A percentile compares a stretch with the other conserved stretches of the same genome.
These are phyloP conservation scores for Cystofilobasidium capitatum DNA, from an alignment of 768 basidiomycete genomes.

Conservation along the genomic window DNA sequence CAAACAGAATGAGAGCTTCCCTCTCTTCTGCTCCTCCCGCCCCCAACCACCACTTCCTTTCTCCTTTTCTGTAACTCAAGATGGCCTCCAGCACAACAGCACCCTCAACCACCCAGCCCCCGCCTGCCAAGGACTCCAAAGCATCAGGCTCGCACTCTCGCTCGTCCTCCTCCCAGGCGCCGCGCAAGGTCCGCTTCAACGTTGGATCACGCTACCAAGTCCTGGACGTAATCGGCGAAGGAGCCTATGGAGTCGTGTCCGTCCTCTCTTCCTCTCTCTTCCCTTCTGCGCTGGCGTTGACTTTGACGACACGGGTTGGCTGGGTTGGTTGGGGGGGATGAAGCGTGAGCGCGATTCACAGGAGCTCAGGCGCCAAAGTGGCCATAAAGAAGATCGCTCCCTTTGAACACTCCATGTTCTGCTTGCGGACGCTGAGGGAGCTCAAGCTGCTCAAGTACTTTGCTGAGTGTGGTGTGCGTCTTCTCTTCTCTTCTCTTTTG, in stretches of 20 bases:
- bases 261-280: conserved; percentile 39
- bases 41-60: too few relatives aligned
- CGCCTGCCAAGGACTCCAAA: not conserved
- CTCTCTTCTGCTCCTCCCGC: too few relatives aligned
- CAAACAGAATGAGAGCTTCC: too few relatives aligned
- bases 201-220: conserved; percentile 50
- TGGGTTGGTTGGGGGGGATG: not conserved
- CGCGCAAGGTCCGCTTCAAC: conserved; percentile 27
- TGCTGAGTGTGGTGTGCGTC: conserved; percentile 19
- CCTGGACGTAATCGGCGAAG: conserved; percentile 81
- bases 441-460: conserved; percentile 82
- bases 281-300: not conserved
- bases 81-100: not conserved
- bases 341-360: conserved; percentile 53
- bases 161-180: conserved; percentile 1
- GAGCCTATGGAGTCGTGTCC: conserved; percentile 33
- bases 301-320: not conserved
- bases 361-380: conserved; percentile 68
- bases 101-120: not conserved
- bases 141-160: conserved; percentile 8
- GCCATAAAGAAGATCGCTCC: conserved; percentile 92
- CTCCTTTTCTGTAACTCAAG: too few relatives aligned
- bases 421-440: conserved; percentile 70
- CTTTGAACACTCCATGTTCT: conserved; percentile 72
- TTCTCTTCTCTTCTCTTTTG: not conserved